phyloP scores from a whole-genome alignment of 1,139 yeast genomes.

The Yamadazyma siamensis region DNA sequence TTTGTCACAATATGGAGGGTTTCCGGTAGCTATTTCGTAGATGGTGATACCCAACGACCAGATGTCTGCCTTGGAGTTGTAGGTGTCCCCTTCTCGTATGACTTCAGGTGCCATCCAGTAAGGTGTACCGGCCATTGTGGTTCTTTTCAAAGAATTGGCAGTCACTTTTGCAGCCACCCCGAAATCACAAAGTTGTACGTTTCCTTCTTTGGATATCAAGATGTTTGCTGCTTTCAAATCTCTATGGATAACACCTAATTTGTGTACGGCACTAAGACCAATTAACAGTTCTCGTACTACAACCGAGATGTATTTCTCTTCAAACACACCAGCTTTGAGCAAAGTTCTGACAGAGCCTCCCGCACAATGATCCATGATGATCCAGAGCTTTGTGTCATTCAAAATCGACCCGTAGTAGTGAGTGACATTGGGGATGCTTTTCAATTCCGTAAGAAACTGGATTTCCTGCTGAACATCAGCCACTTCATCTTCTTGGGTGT shows the following conservation, averaged over 20 bases:
- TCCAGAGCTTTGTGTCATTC: constrained; percentile 89
- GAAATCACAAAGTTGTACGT: constrained; percentile 90
- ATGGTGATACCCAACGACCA: constrained; percentile 95
- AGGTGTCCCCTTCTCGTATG: constrained; percentile 85
- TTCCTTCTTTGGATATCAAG: constrained; percentile 83
- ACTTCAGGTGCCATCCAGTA: constrained; percentile 99
- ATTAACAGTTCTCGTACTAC: constrained; percentile 75
- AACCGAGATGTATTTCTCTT: constrained; percentile 78
- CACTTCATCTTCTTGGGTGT: constrained; percentile 92
- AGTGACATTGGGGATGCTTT: constrained; percentile 85
- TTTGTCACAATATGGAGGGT: constrained; percentile 95
- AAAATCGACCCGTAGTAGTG: constrained; percentile 88
- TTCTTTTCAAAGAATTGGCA: constrained; percentile 72
- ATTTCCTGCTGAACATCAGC: constrained; percentile 93
- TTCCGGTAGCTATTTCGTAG: constrained; percentile 93
- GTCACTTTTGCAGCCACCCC: constrained; percentile 96
- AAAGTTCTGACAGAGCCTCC: constrained; percentile 93
- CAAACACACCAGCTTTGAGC: constrained; percentile 82
- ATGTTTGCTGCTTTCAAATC: constrained; percentile 97
- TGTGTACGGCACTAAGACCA: constrained; percentile 81
- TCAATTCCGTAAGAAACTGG: constrained; percentile 77
- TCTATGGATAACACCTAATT: constrained; percentile 88
- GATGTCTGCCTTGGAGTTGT: constrained; percentile 83
- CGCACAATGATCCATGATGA: constrained; percentile 95
- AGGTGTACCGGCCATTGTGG: constrained; percentile 98